A percentile compares a stretch with the other conserved stretches of the same genome.
These are phyloP conservation scores for Mycena metata DNA, from an alignment of 768 basidiomycete species.

Conservation along the genomic window DNA sequence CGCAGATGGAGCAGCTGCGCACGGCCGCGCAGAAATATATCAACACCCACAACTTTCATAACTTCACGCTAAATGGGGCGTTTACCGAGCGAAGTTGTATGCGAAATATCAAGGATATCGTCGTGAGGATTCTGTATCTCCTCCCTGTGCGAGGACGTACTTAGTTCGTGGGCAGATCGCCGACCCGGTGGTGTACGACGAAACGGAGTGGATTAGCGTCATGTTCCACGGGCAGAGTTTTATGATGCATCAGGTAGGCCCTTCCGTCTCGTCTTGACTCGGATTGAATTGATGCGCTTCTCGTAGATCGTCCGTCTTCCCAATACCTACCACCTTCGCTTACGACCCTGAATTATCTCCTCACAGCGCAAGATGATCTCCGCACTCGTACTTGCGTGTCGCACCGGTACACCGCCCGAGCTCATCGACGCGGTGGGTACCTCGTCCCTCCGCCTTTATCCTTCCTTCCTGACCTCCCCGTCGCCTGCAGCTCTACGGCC, in stretches of 20 bases:
- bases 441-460: background rate
- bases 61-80: slow-evolving; percentile 92
- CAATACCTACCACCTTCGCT: background rate
- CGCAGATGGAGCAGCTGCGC: slow-evolving; percentile 70
- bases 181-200: slow-evolving; percentile 91
- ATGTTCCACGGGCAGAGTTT: slow-evolving; percentile 97
- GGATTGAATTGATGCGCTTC: background rate
- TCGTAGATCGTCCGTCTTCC: slow-evolving; percentile 62
- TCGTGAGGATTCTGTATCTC: slow-evolving; percentile 59
- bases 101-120: slow-evolving; percentile 90
- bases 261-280: slow-evolving; percentile 6
- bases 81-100: slow-evolving; percentile 86
- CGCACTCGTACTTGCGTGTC: slow-evolving; percentile 80
- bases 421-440: slow-evolving; percentile 77
- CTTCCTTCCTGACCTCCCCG: slow-evolving; percentile 2
- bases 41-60: slow-evolving; percentile 97
- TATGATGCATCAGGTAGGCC: slow-evolving; percentile 96
- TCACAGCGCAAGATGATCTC: slow-evolving; percentile 97
- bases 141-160: background rate
- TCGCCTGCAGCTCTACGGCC: slow-evolving; percentile 76
- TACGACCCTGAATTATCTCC: slow-evolving; percentile 36
- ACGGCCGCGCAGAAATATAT: slow-evolving; percentile 73
- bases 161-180: slow-evolving; percentile 62
- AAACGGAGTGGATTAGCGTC: slow-evolving; percentile 95
- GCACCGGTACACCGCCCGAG: slow-evolving; percentile 80